These are phyloP conservation scores for Bidens hawaiensis DNA, from an alignment of 140 eudicot genomes.

Conservation along the genomic window DNA sequence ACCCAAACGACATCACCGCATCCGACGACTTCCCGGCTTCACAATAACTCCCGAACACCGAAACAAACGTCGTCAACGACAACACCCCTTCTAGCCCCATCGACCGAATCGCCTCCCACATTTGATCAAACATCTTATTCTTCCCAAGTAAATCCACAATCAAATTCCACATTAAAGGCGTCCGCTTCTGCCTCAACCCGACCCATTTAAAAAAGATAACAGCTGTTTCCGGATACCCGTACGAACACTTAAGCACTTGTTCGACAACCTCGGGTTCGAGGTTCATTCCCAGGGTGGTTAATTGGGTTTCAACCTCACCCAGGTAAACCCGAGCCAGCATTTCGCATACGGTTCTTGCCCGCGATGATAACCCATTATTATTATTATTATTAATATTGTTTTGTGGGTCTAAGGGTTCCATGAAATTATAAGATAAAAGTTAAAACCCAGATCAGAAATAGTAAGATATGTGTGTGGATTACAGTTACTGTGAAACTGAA, in stretches of 20 bases:
- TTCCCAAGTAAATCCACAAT: constrained; percentile 85
- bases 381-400: constrained; percentile 43
- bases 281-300: constrained; percentile 33
- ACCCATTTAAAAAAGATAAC: constrained; percentile 71
- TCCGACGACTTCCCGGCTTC: constrained; percentile 53
- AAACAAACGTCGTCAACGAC: constrained; percentile 54
- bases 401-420: constrained; percentile 20
- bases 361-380: constrained; percentile 27
- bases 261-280: constrained; percentile 51
- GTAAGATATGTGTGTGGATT: not conserved
- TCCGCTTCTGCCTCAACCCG: constrained; percentile 41
- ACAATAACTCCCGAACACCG: constrained; percentile 74
- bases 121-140: constrained; percentile 66
- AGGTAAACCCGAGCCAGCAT: constrained; percentile 41
- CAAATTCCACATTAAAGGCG: constrained; percentile 54
- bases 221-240: constrained; percentile 47
- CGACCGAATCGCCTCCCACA: constrained; percentile 89
- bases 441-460: no score
- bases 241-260: constrained; percentile 57
- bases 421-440: constrained; percentile 16
- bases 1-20: constrained; percentile 68
- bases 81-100: constrained; percentile 63
- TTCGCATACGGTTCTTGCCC: constrained; percentile 57
- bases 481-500: not conserved
- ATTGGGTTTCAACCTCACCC: constrained; percentile 42